These are phyloP conservation scores for Aristolochia californica DNA, from an alignment of 164 flowering plant species.

Conservation along the genomic window DNA sequence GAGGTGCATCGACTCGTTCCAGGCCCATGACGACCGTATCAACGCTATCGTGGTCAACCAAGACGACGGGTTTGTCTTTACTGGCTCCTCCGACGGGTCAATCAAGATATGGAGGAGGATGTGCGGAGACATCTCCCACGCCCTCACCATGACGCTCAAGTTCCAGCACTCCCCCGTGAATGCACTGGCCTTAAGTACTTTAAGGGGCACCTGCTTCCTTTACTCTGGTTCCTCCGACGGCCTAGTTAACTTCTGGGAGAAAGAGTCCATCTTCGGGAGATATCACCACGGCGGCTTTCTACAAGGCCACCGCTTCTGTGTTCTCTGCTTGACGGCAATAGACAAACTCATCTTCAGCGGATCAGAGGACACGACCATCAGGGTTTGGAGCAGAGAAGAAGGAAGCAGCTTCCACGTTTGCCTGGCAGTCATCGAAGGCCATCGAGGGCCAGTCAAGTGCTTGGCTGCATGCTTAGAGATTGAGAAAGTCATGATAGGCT, in stretches of 20 bases:
- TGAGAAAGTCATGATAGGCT: conserved; percentile 20
- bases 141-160: conserved; percentile 32
- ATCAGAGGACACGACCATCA: conserved; percentile 38
- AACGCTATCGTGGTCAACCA: conserved; percentile 34
- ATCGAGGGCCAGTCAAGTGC: conserved; percentile 39
- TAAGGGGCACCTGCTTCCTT: conserved; percentile 13
- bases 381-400: conserved; percentile 42
- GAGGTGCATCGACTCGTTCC: conserved; percentile 25
- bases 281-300: conserved; percentile 31
- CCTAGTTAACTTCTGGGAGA: conserved; percentile 28
- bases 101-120: conserved; percentile 44
- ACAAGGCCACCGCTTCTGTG: conserved; percentile 29
- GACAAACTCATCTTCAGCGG: conserved; percentile 32
- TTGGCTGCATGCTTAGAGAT: conserved; percentile 36
- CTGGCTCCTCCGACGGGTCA: conserved; percentile 27
- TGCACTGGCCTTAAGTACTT: conserved; percentile 22
- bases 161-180: conserved; percentile 35
- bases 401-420: conserved; percentile 25
- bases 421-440: conserved; percentile 35
- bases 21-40: conserved; percentile 26
- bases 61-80: conserved; percentile 28
- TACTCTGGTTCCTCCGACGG: conserved; percentile 40
- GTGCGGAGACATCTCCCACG: conserved; percentile 34
- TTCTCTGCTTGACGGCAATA: conserved; percentile 29
- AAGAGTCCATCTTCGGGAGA: conserved; percentile 23